Percentiles rank a stretch among this genome's conserved stretches.
These are phyloP conservation scores for Erodium maritimum DNA, from an alignment of 345 rosid species.

Conservation along the genomic window DNA sequence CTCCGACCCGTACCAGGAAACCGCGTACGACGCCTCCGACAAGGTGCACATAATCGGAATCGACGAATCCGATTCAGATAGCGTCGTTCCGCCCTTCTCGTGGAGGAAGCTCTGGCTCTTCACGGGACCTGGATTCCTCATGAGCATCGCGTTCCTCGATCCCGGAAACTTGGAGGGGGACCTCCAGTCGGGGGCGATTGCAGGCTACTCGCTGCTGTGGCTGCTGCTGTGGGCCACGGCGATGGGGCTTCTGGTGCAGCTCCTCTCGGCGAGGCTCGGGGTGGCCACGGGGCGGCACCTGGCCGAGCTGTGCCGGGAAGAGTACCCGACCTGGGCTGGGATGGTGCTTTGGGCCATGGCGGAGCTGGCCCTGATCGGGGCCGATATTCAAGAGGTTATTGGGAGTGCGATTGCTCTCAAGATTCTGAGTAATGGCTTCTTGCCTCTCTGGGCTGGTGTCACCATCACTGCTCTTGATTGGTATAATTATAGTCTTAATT, in stretches of 20 bases:
- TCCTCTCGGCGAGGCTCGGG: constrained; percentile 31
- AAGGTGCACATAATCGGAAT: constrained; percentile 24
- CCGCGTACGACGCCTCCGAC: constrained; percentile 28
- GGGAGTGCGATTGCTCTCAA: constrained; percentile 30
- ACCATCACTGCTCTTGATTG: constrained; percentile 16
- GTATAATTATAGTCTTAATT: background rate
- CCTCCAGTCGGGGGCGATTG: constrained; percentile 38
- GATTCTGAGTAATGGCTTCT: constrained; percentile 14
- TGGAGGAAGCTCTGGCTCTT: constrained; percentile 41
- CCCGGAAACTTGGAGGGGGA: constrained; percentile 41
- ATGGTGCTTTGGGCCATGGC: constrained; percentile 32
- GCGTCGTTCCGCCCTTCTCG: constrained; percentile 26
- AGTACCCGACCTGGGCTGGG: constrained; percentile 34
- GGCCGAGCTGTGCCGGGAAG: constrained; percentile 36
- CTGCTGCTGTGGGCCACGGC: constrained; percentile 39
- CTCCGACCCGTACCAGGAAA: constrained; percentile 8
- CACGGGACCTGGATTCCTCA: constrained; percentile 40
- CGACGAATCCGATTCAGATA: constrained; percentile 8
- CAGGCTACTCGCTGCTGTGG: constrained; percentile 42
- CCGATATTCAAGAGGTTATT: constrained; percentile 39
- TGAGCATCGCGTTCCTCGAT: constrained; percentile 41
- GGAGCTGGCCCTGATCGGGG: too few species aligned
- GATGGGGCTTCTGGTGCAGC: constrained; percentile 40
- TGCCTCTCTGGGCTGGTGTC: constrained; percentile 23
- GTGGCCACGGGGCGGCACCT: constrained; percentile 36